Conservation (phyloP, 192 early-diverging fungal species). For the Umbelopsis sp. region DNA sequence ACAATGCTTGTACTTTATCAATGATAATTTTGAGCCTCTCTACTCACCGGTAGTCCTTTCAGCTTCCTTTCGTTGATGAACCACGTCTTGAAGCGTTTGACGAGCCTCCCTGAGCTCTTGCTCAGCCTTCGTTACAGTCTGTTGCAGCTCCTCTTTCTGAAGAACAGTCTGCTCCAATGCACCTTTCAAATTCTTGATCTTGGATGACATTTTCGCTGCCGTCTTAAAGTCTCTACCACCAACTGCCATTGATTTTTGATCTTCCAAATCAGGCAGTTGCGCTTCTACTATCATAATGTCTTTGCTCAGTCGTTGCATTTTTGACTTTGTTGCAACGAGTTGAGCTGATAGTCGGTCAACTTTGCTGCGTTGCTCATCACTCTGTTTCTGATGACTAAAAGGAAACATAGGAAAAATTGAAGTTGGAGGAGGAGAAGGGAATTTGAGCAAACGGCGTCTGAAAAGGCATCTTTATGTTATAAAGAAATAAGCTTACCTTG, state of each 20-base stretch:
- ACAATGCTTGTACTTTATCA: no score
- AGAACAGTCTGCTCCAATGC: neutral
- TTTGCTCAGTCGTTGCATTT: constrained; percentile 16
- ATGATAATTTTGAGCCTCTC: no score
- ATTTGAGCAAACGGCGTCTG: neutral
- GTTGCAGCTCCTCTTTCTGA: neutral
- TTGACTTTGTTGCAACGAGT: neutral
- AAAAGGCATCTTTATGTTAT: neutral
- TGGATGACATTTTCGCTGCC: constrained; percentile 7
- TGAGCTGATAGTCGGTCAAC: neutral
- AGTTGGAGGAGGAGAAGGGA: neutral
- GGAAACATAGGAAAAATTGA: no score
- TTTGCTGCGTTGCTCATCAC: neutral
- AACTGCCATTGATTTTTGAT: neutral
- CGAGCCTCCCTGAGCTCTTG: neutral
- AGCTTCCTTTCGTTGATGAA: neutral
- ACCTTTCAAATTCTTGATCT: constrained; percentile 14
- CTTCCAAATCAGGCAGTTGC: constrained; percentile 2
- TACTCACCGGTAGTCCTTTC: neutral
- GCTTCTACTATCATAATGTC: constrained; percentile 7
- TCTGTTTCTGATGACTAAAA: neutral
- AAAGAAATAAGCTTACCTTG: neutral
- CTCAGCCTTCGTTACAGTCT: neutral
- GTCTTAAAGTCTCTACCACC: constrained; percentile 4
- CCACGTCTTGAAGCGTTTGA: neutral